phyloP scores from a whole-genome alignment of 1,284 basidiomycete genomes.

The Apiotrichum gamsii region DNA sequence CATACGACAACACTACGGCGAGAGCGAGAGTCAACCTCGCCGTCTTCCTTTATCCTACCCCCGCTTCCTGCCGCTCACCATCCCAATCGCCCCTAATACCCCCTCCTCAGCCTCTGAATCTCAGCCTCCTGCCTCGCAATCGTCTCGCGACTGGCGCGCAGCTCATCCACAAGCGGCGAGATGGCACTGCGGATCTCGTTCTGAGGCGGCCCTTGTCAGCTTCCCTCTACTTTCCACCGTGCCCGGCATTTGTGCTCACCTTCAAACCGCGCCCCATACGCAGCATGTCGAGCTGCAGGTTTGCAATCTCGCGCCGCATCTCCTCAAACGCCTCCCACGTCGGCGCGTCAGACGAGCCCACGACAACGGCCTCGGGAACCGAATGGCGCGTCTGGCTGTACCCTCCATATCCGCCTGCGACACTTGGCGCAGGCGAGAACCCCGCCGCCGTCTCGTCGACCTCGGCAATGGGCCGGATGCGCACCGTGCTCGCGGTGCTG shows the following conservation, averaged over 20 bases:
- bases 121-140: slow-evolving; percentile 30
- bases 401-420: too few species aligned
- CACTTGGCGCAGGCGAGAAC: background rate
- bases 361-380: background rate
- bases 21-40: too few species aligned
- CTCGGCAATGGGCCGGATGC: slow-evolving; percentile 6
- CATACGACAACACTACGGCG: too few species aligned
- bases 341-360: background rate
- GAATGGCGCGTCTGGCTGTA: background rate
- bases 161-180: slow-evolving; percentile 22
- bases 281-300: slow-evolving; percentile 34
- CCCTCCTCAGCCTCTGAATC: slow-evolving; percentile 29
- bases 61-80: background rate
- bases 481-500: slow-evolving; percentile 3
- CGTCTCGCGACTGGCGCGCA: slow-evolving; percentile 19
- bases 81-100: slow-evolving; percentile 10
- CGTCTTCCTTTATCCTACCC: too few species aligned
- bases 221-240: background rate
- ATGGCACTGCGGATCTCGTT: slow-evolving; percentile 29
- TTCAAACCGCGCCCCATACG: slow-evolving; percentile 29
- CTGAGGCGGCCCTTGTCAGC: slow-evolving; percentile 14
- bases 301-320: slow-evolving; percentile 25
- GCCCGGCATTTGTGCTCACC: slow-evolving; percentile 21
- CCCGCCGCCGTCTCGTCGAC: background rate
- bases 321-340: slow-evolving; percentile 16